Base-by-base conservation (phyloP, 2,329 filamentous ascomycete species). In the Bisporella sp. region DNA sequence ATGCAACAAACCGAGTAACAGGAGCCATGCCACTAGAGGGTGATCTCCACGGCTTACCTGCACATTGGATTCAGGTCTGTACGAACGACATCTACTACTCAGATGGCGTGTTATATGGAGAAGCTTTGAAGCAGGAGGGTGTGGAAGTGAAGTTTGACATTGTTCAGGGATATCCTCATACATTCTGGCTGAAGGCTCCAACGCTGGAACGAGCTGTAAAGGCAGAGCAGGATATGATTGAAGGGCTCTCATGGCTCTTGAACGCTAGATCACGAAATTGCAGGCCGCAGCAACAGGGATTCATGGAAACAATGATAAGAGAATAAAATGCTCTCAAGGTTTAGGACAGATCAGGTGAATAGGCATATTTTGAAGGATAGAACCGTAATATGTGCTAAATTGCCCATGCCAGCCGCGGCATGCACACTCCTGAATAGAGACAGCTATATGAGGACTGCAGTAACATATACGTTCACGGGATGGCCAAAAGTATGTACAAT, bases 1-100 rank as follows among this genome's bases (percentile, higher is more conserved):
- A 57, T 54, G 41, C 61, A 63, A 50, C 61, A 56, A 58, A 67
- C 28, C 68, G 72, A 2, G 63, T 71, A 4, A 62, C 71, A 28
- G 58, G 61, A 31, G 60, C 57, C 39, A 68, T 76, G 57, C 73
- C 73, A 6, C 57, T 76, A 4, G 74, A 58, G 63, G 61, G 47
- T 12, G 75, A 57, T 64, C 61, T 1, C 5, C 44, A 54, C 35
- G 58, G 64, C 9, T 45, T 76, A 41, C 48, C 56, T 5, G 62
- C 66, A 50, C 72, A 71, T 42, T 78, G 71, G 68, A 67, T 77
- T 12, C 75, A 78, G 63, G 62, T 76, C 4, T 71, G 69, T 51
- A 73, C 71, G 6, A 77, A 77, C 47, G 75, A 78, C 54, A 68
- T 70, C 40, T 67, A 76, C 52, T 77, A 76, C 60, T 73, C 71